Percentiles rank a stretch among this genome's conserved stretches.
Conservation (phyloP, 768 basidiomycete species). For the Gymnopilus junonius region DNA sequence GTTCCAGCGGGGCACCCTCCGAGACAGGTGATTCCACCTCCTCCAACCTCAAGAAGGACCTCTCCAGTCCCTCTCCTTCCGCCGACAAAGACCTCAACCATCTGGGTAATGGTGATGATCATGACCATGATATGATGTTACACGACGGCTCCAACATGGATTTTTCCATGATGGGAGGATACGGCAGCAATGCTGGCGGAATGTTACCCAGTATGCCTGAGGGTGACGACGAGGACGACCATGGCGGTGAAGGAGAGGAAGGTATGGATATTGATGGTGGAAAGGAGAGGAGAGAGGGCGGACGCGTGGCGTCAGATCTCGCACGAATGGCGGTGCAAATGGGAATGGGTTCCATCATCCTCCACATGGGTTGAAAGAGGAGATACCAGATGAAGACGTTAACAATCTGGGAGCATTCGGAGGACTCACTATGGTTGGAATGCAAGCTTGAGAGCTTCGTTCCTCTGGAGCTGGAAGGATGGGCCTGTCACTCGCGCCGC, state of each 20-base stretch:
- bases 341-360: background rate
- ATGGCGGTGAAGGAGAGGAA: constrained; percentile 15
- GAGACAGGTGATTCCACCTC: constrained; percentile 7
- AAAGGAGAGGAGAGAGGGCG: constrained; percentile 24
- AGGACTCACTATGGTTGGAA: constrained; percentile 17
- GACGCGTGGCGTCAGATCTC: constrained; percentile 22
- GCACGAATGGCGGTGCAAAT: constrained; percentile 4
- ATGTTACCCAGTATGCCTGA: constrained; percentile 38
- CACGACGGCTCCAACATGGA: constrained; percentile 19
- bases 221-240: constrained; percentile 27
- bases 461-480: background rate
- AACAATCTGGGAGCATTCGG: constrained; percentile 2
- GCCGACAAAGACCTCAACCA: background rate
- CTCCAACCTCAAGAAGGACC: constrained; percentile 2
- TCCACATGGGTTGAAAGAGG: constrained; percentile 14
- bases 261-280: constrained; percentile 23
- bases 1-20: constrained; percentile 15
- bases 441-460: constrained; percentile 11
- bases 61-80: background rate
- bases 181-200: constrained; percentile 10
- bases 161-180: background rate
- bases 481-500: no score
- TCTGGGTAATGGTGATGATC: constrained; percentile 13
- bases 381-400: constrained; percentile 15
- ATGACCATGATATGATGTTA: constrained; percentile 27